phyloP scores from a whole-genome alignment of 2,329 filamentous ascomycete genomes.

The Pyrenochaeta sp. region DNA sequence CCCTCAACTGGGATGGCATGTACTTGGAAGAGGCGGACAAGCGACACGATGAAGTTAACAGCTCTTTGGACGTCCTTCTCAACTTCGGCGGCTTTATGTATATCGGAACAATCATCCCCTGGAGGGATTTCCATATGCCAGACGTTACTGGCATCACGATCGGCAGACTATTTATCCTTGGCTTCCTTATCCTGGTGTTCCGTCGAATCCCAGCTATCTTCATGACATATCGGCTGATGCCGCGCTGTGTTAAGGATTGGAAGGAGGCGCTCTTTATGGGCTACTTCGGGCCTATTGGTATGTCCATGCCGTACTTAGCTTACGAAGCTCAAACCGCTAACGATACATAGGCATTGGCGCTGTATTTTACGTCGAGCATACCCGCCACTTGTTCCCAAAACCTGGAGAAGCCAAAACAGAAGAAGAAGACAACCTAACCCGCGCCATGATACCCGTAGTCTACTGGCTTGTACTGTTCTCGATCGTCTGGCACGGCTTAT shows the following conservation, averaged over 20 bases:
- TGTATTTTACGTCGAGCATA: constrained; percentile 56
- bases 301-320: no score
- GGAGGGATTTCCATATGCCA: constrained; percentile 62
- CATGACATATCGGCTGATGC: constrained; percentile 63
- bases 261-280: constrained; percentile 69
- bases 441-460: constrained; percentile 54
- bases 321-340: neutral
- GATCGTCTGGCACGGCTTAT: constrained; percentile 58
- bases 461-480: constrained; percentile 58
- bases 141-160: constrained; percentile 62
- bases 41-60: constrained; percentile 68
- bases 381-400: constrained; percentile 53
- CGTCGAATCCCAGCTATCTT: constrained; percentile 66
- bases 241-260: constrained; percentile 59
- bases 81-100: constrained; percentile 70
- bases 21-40: constrained; percentile 63
- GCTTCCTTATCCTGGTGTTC: constrained; percentile 61
- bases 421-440: constrained; percentile 50
- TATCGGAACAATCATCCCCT: constrained; percentile 64
- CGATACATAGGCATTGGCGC: constrained; percentile 55
- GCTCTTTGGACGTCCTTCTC: constrained; percentile 63
- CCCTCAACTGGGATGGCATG: constrained; percentile 68
- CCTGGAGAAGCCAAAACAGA: constrained; percentile 49
- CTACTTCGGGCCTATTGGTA: constrained; percentile 57
- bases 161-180: constrained; percentile 59